Evolutionary conservation across 768 basidiomycete genomes (phyloP).

Genomic region (Rhizopogon roseolus): DNA sequence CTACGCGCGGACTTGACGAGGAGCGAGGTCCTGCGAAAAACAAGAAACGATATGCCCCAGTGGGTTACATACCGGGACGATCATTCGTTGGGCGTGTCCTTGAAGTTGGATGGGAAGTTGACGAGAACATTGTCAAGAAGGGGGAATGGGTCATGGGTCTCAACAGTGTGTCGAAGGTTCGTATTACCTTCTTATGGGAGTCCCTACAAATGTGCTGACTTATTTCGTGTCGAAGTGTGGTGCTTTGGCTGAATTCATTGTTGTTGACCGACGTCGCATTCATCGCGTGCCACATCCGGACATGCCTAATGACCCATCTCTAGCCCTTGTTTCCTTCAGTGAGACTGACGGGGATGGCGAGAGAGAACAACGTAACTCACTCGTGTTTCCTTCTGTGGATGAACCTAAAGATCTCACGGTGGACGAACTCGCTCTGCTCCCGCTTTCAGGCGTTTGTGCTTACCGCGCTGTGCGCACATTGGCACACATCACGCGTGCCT

Average conservation of each 20-base stretch:
- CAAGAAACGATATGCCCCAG: slow-evolving; percentile 23
- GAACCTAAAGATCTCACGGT: slow-evolving; percentile 34
- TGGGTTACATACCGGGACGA: slow-evolving; percentile 82
- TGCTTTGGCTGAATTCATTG: slow-evolving; percentile 84
- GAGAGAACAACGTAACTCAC: slow-evolving; percentile 8
- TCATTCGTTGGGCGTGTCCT: slow-evolving; percentile 83
- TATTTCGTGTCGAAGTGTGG: slow-evolving; percentile 51
- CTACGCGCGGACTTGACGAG: slow-evolving; percentile 19
- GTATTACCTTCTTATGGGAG: slow-evolving; percentile 15
- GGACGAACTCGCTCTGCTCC: slow-evolving; percentile 76
- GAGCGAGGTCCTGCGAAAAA: slow-evolving; percentile 9
- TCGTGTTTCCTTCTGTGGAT: slow-evolving; percentile 6
- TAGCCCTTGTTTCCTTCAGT: slow-evolving; percentile 9
- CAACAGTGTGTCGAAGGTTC: slow-evolving; percentile 74
- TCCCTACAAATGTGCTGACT: slow-evolving; percentile 12
- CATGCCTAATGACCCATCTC: slow-evolving; percentile 24
- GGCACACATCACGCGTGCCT: slow-evolving; percentile 27
- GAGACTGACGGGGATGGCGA: slow-evolving; percentile 3
- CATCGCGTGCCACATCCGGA: slow-evolving; percentile 67
- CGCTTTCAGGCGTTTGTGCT: slow-evolving; percentile 75
- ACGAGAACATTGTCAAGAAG: slow-evolving; percentile 45
- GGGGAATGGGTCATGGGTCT: slow-evolving; percentile 89
- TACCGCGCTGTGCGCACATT: slow-evolving; percentile 77
- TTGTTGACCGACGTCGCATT: slow-evolving; percentile 74
- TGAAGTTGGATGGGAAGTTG: slow-evolving; percentile 73